Evolutionary conservation across 352 stramenopile genomes (phyloP), one percentile per base, ranked within the genome.

Genomic region (Blastocystis sp.): DNA sequence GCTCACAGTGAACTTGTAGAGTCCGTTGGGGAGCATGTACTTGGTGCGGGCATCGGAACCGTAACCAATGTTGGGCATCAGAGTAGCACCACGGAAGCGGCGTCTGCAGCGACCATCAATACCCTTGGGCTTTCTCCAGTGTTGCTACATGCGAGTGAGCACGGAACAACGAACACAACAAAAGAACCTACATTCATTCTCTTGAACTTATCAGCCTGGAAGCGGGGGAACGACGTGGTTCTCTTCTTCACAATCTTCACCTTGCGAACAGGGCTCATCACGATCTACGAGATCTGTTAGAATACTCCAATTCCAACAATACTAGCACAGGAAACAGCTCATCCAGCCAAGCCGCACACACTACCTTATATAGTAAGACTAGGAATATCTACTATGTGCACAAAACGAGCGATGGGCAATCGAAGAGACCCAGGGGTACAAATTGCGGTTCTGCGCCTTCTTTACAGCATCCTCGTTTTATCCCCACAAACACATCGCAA

Each of bases 1-100:
- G 92, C 96, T 96, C 64, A 99, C 95, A 90, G 98, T 91, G 90
- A 98, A 98, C 92, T 97, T 98, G 88, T 98, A 95, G 93, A 99
- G 98, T 91, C 96, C 96, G 92, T 98, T 98, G 71, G 96, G 96
- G 82, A 98, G 92, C 89, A 98, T 91, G 92, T 98, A 97, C 89
- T 94, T 93, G 84, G 96, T 99, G 92, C 97, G 96, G 92, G 98
- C 98, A 92, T 98, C 96, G 71, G 95, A 98, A 91, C 96, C 96
- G 92, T 99, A 99, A 89, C 96, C 96, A 91, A 99, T 96, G 91
- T 96, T 98, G 67, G 96, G 96, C 96, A 98, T 98, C 90, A 95
- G 95, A 90, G 98, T 95, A 70, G 95, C 94, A 84, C 96, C 96
- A 93, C 98, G 98, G 93, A 99, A 99, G 91, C 97, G 96, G 91